Conservation (phyloP, 192 early-diverging fungal species). For the Linnemannia elongata region DNA sequence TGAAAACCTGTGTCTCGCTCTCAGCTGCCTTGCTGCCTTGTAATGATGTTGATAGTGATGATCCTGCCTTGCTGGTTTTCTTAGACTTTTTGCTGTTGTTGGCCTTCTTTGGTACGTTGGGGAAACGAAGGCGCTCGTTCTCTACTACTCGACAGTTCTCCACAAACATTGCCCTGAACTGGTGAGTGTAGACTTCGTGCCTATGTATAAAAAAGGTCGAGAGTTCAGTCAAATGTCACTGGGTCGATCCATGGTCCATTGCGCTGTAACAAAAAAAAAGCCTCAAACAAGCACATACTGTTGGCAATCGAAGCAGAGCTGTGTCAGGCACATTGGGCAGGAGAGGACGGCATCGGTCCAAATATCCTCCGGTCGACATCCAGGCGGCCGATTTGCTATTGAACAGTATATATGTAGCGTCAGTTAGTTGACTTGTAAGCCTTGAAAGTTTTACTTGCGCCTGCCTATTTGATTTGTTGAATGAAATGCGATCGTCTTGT, state of each 20-base stretch:
- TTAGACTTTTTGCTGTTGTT: constrained; percentile 1
- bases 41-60: constrained; percentile 8
- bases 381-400: constrained; percentile 42
- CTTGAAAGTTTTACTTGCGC: background rate
- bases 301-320: constrained; percentile 73
- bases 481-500: background rate
- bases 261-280: background rate
- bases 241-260: background rate
- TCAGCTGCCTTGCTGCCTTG: background rate
- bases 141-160: constrained; percentile 67
- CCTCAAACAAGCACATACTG: constrained; percentile 44
- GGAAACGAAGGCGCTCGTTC: constrained; percentile 58
- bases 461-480: background rate
- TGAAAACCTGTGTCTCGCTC: constrained; percentile 16
- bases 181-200: constrained; percentile 70
- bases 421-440: background rate
- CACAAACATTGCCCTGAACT: constrained; percentile 80
- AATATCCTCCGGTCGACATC: constrained; percentile 28
- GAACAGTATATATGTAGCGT: background rate
- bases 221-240: background rate
- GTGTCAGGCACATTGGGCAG: constrained; percentile 73
- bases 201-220: constrained; percentile 29
- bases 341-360: constrained; percentile 70
- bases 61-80: background rate
- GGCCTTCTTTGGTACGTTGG: constrained; percentile 33